A percentile compares a stretch with the other conserved stretches of the same genome.
phyloP scores from a whole-genome alignment of 2,329 filamentous ascomycete genomes.

The Didymosphaeria variabile region DNA sequence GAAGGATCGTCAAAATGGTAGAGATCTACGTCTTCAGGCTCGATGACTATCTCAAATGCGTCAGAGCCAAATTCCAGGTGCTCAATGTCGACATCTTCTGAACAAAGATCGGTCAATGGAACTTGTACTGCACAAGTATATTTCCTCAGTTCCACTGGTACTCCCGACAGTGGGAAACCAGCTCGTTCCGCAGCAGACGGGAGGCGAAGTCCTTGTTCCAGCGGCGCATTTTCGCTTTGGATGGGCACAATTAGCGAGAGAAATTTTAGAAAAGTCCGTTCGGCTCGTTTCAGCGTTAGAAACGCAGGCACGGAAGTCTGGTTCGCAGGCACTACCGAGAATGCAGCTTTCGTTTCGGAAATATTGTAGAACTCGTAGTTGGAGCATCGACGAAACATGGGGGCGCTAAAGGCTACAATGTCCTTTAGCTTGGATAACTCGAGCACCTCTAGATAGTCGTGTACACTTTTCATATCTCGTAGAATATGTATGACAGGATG shows the following conservation, averaged over 20 bases:
- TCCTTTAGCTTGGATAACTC: slow-evolving; percentile 65
- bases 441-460: slow-evolving; percentile 65
- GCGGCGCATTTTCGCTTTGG: slow-evolving; percentile 60
- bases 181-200: slow-evolving; percentile 9
- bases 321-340: slow-evolving; percentile 27
- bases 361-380: slow-evolving; percentile 82
- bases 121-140: slow-evolving; percentile 75
- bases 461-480: slow-evolving; percentile 71
- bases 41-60: slow-evolving; percentile 70
- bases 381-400: slow-evolving; percentile 71
- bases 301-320: slow-evolving; percentile 62
- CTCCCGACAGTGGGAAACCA: slow-evolving; percentile 68
- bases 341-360: slow-evolving; percentile 60
- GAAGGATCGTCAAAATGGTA: slow-evolving; percentile 24
- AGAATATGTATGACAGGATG: slow-evolving; percentile 77
- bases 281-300: slow-evolving; percentile 72
- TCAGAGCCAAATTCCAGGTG: slow-evolving; percentile 73
- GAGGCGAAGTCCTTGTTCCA: slow-evolving; percentile 61
- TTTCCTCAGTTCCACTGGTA: slow-evolving; percentile 66
- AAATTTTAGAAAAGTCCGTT: slow-evolving; percentile 75
- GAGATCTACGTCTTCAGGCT: slow-evolving; percentile 36
- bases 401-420: slow-evolving; percentile 65
- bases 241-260: slow-evolving; percentile 67
- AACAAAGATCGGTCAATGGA: slow-evolving; percentile 65
- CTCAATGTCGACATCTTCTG: slow-evolving; percentile 66